phyloP scores from a whole-genome alignment of 768 basidiomycete genomes.

The Wakefieldia striispora region DNA sequence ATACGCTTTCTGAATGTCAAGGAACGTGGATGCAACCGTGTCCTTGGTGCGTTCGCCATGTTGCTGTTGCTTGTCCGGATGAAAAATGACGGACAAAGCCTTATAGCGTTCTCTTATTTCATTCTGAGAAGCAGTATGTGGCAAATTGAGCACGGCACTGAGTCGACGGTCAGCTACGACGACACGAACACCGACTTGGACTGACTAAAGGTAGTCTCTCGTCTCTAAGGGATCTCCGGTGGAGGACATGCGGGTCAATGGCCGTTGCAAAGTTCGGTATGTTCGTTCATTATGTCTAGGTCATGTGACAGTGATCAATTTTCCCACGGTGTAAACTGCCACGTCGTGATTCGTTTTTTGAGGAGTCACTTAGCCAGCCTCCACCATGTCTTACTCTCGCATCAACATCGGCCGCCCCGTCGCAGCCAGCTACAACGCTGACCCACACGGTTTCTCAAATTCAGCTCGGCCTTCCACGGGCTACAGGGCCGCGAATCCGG shows the following conservation, averaged over 20 bases:
- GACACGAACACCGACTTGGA: background rate
- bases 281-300: background rate
- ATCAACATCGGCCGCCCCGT: slow-evolving; percentile 80
- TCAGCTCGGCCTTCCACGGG: slow-evolving; percentile 58
- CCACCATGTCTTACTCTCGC: slow-evolving; percentile 65
- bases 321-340: slow-evolving; percentile 26
- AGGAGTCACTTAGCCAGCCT: background rate
- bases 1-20: slow-evolving; percentile 80
- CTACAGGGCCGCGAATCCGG: slow-evolving; percentile 77
- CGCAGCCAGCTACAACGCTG: slow-evolving; percentile 54
- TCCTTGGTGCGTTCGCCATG: slow-evolving; percentile 52
- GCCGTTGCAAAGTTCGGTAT: no score
- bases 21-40: slow-evolving; percentile 64
- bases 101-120: slow-evolving; percentile 78
- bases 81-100: slow-evolving; percentile 71
- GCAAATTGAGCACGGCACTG: slow-evolving; percentile 68
- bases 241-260: slow-evolving; percentile 6
- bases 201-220: slow-evolving; percentile 31
- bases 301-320: slow-evolving; percentile 23
- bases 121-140: slow-evolving; percentile 55
- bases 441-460: slow-evolving; percentile 81
- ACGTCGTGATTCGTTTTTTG: slow-evolving; percentile 18
- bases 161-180: background rate
- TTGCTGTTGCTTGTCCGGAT: slow-evolving; percentile 85
- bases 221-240: slow-evolving; percentile 6